Base-by-base conservation (phyloP, 805 yeast genomes). In the Hanseniaspora lachancei region DNA sequence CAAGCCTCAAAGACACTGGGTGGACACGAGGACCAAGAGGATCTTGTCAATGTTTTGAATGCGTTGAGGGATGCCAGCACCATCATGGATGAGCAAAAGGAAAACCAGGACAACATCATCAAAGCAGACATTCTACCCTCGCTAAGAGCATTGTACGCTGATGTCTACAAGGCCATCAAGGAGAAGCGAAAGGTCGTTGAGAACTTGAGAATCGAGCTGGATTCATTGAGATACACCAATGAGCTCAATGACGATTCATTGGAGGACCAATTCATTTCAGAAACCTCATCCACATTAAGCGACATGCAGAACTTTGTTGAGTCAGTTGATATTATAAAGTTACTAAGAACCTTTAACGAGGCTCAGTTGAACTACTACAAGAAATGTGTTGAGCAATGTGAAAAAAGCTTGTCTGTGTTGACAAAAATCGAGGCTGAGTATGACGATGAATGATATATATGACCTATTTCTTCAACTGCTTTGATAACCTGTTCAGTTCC, bases 201-300 rank as follows among this genome's bases (percentile, higher is more conserved):
- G 63, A 72, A 76, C 41, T 79, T 87, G 16, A 78, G 93, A 68
- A 73, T 78, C 57, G 81, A 77, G 57, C 83, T 86, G 63, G 95
- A 86, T 68, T 74, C 82, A 8, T 68, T 81, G 59, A 77, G 93
- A 66, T 74, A 86, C 55, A 84, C 79, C 59, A 70, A 75, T 27
- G 78, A 64, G 49, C 21, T 63, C 18, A 67, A 62, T 44, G 70
- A 64, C 50, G 57, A 57, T 10, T 54, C 60, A 32, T 74, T 81
- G 60, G 95, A 86, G 68, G 95, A 86, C 65, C 91, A 84, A 59
- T 77, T 86, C 60, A 93, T 86, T 38, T 78, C 81, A 61, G 86
- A 88, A 27, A 85, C 89, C 4, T 83, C 84, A 57, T 71, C 76
- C 29, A 93, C 95, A 0, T 93, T 84, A n/a, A 78, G 79, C 62